Conservation (phyloP, 1,284 basidiomycete species). For the Earliella scabrosa region DNA sequence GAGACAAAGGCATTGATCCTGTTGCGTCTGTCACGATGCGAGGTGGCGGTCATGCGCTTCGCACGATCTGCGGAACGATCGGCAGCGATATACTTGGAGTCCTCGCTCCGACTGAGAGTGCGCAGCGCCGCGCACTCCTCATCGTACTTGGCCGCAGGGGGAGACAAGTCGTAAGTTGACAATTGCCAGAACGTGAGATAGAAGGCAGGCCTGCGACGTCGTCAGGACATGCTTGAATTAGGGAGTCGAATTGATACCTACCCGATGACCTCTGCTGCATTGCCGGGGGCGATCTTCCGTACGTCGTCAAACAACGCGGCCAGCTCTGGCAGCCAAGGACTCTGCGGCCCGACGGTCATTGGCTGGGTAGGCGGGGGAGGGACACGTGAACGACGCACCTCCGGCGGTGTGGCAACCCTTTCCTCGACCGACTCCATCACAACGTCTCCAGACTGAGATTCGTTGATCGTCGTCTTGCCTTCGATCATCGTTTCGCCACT, state of each 20-base stretch:
- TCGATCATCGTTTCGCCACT: conserved; percentile 40
- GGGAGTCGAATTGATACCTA: conserved; percentile 40
- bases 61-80: conserved; percentile 68
- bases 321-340: conserved; percentile 79
- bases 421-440: conserved; percentile 47
- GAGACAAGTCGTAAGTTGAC: conserved; percentile 84
- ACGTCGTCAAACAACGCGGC: conserved; percentile 72
- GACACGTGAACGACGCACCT: conserved; percentile 4
- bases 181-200: conserved; percentile 96
- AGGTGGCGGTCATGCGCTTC: conserved; percentile 54
- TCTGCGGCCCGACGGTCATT: conserved; percentile 41
- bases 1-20: conserved; percentile 61
- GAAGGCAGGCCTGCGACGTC: conserved; percentile 73
- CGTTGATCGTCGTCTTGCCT: conserved; percentile 37
- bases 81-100: conserved; percentile 56
- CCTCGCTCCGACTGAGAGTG: conserved; percentile 64
- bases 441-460: conserved; percentile 44
- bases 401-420: conserved; percentile 15
- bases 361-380: background rate
- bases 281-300: conserved; percentile 66
- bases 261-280: conserved; percentile 73
- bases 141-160: conserved; percentile 71
- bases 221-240: background rate
- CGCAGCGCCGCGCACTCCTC: conserved; percentile 67
- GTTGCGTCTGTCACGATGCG: conserved; percentile 65